Evolutionary conservation across 495 filamentous ascomycete species (phyloP).

Genomic region (Hypoxylon perforatum): DNA sequence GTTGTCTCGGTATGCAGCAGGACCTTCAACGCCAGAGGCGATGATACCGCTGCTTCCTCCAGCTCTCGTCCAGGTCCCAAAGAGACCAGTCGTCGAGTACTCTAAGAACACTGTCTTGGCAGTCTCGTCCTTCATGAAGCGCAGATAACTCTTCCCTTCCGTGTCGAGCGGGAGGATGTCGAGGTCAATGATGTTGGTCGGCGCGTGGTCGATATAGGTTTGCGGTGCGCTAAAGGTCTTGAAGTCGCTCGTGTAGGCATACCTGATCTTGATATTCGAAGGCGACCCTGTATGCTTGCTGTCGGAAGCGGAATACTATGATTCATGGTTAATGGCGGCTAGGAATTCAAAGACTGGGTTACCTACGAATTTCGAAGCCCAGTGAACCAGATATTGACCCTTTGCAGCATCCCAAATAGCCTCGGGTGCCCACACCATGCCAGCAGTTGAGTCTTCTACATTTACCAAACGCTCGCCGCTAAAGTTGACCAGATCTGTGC

Average conservation of each 20-base stretch:
- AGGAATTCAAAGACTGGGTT: background rate
- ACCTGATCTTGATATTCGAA: constrained; percentile 55
- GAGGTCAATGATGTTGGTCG: constrained; percentile 59
- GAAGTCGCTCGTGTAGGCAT: constrained; percentile 59
- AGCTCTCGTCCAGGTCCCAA: constrained; percentile 62
- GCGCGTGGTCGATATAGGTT: constrained; percentile 56
- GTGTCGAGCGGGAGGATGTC: constrained; percentile 52
- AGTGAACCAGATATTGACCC: constrained; percentile 62
- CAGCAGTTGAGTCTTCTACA: constrained; percentile 61
- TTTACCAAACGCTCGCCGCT: constrained; percentile 58
- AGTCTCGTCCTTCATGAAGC: constrained; percentile 66
- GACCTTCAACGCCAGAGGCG: constrained; percentile 59
- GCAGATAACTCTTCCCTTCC: constrained; percentile 50
- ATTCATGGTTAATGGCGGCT: constrained; percentile 17
- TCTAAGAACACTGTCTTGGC: constrained; percentile 63
- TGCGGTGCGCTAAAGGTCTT: constrained; percentile 53
- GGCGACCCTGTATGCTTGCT: constrained; percentile 51
- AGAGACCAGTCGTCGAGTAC: constrained; percentile 57
- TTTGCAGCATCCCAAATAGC: constrained; percentile 64
- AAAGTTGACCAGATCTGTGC: constrained; percentile 61
- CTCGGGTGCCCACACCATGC: constrained; percentile 68
- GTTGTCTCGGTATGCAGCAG: constrained; percentile 62
- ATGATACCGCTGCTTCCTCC: constrained; percentile 56
- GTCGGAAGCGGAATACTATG: constrained; percentile 55
- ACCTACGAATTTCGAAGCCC: constrained; percentile 64